Base-by-base conservation (phyloP, 2,329 filamentous ascomycete genomes). In the Arthrinium phaeospermum region DNA sequence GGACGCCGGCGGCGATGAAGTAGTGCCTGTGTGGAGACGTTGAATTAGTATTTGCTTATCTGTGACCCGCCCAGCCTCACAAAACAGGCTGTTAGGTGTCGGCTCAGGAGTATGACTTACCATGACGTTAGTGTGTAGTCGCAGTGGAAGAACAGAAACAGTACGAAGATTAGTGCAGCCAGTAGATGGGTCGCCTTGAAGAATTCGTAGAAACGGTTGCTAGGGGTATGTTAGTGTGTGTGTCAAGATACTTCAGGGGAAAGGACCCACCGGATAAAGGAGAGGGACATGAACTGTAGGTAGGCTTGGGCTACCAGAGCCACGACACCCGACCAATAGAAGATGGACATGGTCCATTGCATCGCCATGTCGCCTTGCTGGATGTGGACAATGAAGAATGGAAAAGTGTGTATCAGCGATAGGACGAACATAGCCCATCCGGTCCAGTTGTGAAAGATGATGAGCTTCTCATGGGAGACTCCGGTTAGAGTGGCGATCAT, bases 111-210 rank as follows among this genome's bases (percentile, higher is more conserved):
- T 41, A 24, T 30, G n/a, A 64, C 57, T 12, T 64, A 64, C 86
- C 87, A 90, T 2, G 88, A 89, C 1, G 86, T 84, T 16, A 91
- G 81, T 0, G 81, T 83, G 78, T 85, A 87, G 77, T 88, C 85
- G 77, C 89, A 91, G 79, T 91, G 89, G 70, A 90, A 82, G 80
- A 91, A 91, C 79, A 91, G 87, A 76, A 90, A 89, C 12, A 91
- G 69, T 24, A 90, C 80, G 75, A 91, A 91, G 1, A 89, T 75
- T 4, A 88, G 74, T 0, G 86, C 88, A 4, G 85, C 84, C 27
- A 88, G 72, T 73, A 87, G 85, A 75, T 91, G 89, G 0, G 86
- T 85, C 4, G 83, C 83, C 75, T 91, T 91, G 85, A 91, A 91
- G 76, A 89, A 88, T 74, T 91, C 89, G 77, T 91, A 91, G 74